Base-by-base conservation (phyloP, 2,329 filamentous ascomycete species). In the Cytospora piceicola region DNA sequence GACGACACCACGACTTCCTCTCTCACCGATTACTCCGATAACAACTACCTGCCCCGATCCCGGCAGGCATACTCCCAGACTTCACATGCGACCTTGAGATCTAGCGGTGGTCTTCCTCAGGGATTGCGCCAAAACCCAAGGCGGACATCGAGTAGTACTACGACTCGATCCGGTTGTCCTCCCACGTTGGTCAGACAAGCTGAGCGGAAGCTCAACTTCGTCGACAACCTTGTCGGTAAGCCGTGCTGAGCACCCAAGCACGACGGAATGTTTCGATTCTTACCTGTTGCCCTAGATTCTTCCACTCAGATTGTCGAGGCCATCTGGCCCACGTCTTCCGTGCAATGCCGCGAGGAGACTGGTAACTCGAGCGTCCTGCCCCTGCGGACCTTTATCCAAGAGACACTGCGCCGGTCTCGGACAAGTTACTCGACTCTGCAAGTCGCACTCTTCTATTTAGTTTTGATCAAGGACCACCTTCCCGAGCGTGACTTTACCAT, bases 181-280 rank as follows among this genome's bases (percentile, higher is more conserved):
- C 92, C 94, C 58, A 80, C 90, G 66, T 85, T 97, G 70, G 84
- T 94, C 69, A 90, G 94, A 73, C 94, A 97, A 82, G 88, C 88
- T 74, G 93, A 97, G 80, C 91, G 94, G 76, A 97, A 97, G 83
- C 87, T 92, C 76, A 94, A 91, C 79, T 97, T 98, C 76, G 94
- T 98, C 79, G 94, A 97, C 79, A 95, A 90, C 78, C 92, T 97
- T 78, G 94, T 97, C 82, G 94, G 94, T 97, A 93, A 92, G 94
- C 59, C 77, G 72, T 75, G 73, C 68, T 69, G 70, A 71, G 34
- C 15, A 61, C 12, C 22, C 20, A 36, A n/a, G 42, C 17, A 29
- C 42, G 22, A 22, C 12, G 78, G 76, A 56, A 30, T 9, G 27
- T 22, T 27, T 12, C 24, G 32, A 29, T 20, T 22, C 20, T 51